A percentile compares a stretch with the other conserved stretches of the same genome.
Evolutionary conservation across 192 early-diverging fungal species (phyloP).

Genomic region (Umbelopsis isabellina): DNA sequence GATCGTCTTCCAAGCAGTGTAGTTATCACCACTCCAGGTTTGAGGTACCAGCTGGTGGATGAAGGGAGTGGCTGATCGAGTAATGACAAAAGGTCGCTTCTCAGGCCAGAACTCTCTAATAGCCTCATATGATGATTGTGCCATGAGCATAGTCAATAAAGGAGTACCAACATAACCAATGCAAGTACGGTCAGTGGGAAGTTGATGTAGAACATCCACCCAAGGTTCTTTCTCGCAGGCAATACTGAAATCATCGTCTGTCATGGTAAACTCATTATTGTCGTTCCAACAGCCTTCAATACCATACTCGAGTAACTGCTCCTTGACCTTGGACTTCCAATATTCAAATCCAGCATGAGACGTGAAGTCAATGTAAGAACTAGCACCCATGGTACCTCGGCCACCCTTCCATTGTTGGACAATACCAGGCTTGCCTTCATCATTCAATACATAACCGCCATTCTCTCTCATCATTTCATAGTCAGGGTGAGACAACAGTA

Average conservation of each 20-base stretch:
- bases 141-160: constrained; percentile 61
- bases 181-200: constrained; percentile 11
- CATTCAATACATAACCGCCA: constrained; percentile 50
- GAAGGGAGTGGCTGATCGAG: constrained; percentile 50
- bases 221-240: constrained; percentile 44
- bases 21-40: constrained; percentile 66
- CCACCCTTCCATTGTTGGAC: constrained; percentile 59
- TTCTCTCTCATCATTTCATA: constrained; percentile 41
- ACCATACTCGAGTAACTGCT: constrained; percentile 48
- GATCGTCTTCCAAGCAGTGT: constrained; percentile 59
- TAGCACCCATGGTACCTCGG: constrained; percentile 41
- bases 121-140: constrained; percentile 59
- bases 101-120: constrained; percentile 39
- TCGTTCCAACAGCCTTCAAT: constrained; percentile 62
- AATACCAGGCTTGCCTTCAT: constrained; percentile 29
- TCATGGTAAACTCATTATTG: constrained; percentile 54
- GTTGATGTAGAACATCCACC: constrained; percentile 17
- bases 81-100: constrained; percentile 58
- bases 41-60: constrained; percentile 52
- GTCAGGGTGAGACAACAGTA: constrained; percentile 53
- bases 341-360: constrained; percentile 45
- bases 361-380: constrained; percentile 64
- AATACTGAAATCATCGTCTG: constrained; percentile 43
- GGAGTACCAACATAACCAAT: constrained; percentile 47
- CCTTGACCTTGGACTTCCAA: constrained; percentile 56